These are phyloP conservation scores for Phytophthora tentaculata DNA, from an alignment of 352 stramenopile genomes.

Conservation along the genomic window DNA sequence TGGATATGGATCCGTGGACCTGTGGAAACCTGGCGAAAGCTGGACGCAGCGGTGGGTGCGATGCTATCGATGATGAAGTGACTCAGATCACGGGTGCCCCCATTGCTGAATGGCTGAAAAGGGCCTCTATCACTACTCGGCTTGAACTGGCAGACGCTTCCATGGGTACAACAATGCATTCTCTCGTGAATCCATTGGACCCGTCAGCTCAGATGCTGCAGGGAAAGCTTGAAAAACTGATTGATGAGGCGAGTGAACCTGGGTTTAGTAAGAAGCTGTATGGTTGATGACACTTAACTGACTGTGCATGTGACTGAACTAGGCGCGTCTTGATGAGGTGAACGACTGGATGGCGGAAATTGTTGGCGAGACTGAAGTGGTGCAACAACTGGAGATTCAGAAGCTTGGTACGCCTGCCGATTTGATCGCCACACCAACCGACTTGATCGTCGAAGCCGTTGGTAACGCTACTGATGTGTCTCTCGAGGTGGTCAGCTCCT, in stretches of 20 bases:
- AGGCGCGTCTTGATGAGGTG: slow-evolving; percentile 79
- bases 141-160: slow-evolving; percentile 63
- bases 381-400: slow-evolving; percentile 67
- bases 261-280: too few species aligned
- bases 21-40: slow-evolving; percentile 52
- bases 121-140: slow-evolving; percentile 57
- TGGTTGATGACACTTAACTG: slow-evolving; percentile 4
- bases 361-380: slow-evolving; percentile 49
- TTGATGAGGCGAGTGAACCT: slow-evolving; percentile 56
- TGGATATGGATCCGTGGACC: slow-evolving; percentile 59
- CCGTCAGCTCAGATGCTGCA: slow-evolving; percentile 46
- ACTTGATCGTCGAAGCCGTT: slow-evolving; percentile 67
- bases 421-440: slow-evolving; percentile 67
- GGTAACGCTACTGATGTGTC: slow-evolving; percentile 23
- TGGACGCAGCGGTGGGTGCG: slow-evolving; percentile 49
- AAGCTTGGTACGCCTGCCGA: slow-evolving; percentile 87
- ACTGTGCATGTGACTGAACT: slow-evolving; percentile 15
- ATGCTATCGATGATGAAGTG: slow-evolving; percentile 77
- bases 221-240: slow-evolving; percentile 54
- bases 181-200: slow-evolving; percentile 46
- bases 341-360: slow-evolving; percentile 84
- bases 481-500: slow-evolving; percentile 47
- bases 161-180: slow-evolving; percentile 31
- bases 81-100: slow-evolving; percentile 56
- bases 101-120: slow-evolving; percentile 54